Evolutionary conservation across 768 basidiomycete genomes (phyloP), one percentile per base, ranked within the genome.

Genomic region (Cystoderma amianthinum): DNA sequence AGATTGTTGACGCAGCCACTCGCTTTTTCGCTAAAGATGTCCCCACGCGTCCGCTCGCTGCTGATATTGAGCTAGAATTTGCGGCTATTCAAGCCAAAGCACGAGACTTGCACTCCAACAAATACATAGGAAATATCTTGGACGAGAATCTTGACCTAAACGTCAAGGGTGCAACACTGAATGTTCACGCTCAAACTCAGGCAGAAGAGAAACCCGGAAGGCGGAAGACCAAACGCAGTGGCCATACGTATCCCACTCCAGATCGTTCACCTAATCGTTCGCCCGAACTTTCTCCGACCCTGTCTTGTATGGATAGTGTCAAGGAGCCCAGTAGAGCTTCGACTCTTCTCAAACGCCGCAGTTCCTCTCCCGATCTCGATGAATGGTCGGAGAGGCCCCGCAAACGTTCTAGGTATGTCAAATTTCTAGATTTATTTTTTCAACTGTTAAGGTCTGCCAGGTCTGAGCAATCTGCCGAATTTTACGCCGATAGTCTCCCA

Each of bases 1-100:
- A 60, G 10, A 67, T 69, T 6, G 46, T 70, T 13, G 54, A 56
- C 2, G 68, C 66, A 5, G 72, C 72, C 4, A 56, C 49, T 2
- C 52, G 49, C 2, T 64, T 62, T 32, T 67, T 67, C 42, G 38
- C 49, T 16, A 24, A 39, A 21, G 41, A 48, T 2, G 48, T 53
- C n/a, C 42, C 38, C 7, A 48, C 43, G 9, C n/a, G 43, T 7
- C 54, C 55, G 2, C 44, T 61, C 5, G 42, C 52, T 17, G 36
- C 47, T 16, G 30, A 43, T 12, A 17, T 63, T 4, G 43, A 52
- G 10, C 25, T 51, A 19, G 43, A 46, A 2, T 63, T 64, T 24
- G 49, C 45, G 1, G 36, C 37, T 10, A 50, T 62, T 11, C 48
- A 55, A 42, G 42, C 32, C 15, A 18, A 32, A 1, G 56, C 54